phyloP scores from a whole-genome alignment of 1,284 basidiomycete species.

The Cystobasidium sp. region DNA sequence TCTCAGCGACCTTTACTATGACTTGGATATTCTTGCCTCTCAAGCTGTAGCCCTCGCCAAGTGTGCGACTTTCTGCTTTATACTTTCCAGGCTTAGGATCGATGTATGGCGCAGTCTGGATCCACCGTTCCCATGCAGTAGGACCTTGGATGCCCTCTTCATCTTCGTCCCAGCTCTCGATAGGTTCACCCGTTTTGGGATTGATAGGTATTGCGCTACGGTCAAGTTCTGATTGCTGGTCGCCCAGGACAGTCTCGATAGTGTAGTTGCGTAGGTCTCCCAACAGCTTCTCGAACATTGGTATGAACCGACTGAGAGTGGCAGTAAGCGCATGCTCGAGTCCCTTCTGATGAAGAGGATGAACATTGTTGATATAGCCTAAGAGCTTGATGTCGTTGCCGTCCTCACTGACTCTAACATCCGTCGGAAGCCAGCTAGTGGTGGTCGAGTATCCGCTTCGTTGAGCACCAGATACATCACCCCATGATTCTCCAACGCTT shows the following conservation, averaged over 20 bases:
- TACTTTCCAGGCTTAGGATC: conserved; percentile 26
- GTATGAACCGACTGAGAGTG: conserved; percentile 59
- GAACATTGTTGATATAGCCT: conserved; percentile 65
- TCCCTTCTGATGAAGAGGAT: conserved; percentile 56
- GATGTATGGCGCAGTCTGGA: conserved; percentile 27
- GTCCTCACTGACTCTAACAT: conserved; percentile 58
- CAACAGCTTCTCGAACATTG: conserved; percentile 64
- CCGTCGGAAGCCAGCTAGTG: conserved; percentile 60
- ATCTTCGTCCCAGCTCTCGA: conserved; percentile 22
- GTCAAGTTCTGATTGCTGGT: conserved; percentile 21
- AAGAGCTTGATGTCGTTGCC: conserved; percentile 50
- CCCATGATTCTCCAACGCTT: not conserved
- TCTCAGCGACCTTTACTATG: conserved; percentile 64
- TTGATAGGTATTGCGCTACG: not conserved
- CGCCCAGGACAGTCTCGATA: conserved; percentile 9
- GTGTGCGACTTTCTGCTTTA: not conserved
- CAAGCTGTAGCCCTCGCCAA: conserved; percentile 29
- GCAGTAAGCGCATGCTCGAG: conserved; percentile 59
- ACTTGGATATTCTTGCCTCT: conserved; percentile 60
- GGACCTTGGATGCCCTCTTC: conserved; percentile 17
- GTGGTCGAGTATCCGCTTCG: conserved; percentile 8
- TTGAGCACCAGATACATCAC: not conserved
- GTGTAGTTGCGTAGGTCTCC: conserved; percentile 58
- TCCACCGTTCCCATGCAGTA: conserved; percentile 7
- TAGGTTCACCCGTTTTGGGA: conserved; percentile 22